Conservation (phyloP, 768 basidiomycete species). For the Tubosaeta sp. region DNA sequence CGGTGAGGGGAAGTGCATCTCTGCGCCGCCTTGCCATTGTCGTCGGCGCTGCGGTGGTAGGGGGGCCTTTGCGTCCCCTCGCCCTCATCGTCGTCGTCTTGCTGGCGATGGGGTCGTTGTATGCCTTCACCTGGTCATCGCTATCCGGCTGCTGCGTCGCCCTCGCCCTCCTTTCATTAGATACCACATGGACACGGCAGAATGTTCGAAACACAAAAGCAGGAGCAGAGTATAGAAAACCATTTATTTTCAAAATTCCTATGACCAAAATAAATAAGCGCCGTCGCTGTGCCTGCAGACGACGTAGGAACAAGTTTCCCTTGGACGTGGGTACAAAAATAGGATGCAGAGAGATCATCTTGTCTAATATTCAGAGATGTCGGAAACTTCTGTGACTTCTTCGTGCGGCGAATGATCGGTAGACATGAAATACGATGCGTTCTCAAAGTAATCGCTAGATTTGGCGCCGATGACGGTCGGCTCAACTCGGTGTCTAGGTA, state of each 20-base stretch:
- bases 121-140: too few species aligned
- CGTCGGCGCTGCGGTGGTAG: too few species aligned
- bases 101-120: too few species aligned
- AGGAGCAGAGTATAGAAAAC: neutral
- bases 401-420: constrained; percentile 22
- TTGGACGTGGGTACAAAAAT: constrained; percentile 3
- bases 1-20: too few species aligned
- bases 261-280: constrained; percentile 23
- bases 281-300: constrained; percentile 8
- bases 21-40: too few species aligned
- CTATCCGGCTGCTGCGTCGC: too few species aligned
- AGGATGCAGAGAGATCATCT: neutral
- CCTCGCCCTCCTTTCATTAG: too few species aligned
- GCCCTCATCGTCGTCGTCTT: too few species aligned
- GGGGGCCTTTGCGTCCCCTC: too few species aligned
- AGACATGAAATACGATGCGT: constrained; percentile 23
- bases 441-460: constrained; percentile 27
- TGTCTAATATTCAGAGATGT: constrained; percentile 31
- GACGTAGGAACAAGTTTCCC: constrained; percentile 14
- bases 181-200: neutral
- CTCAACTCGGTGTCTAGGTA: constrained; percentile 24
- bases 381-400: constrained; percentile 23
- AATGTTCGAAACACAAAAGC: neutral
- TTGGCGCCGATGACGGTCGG: constrained; percentile 31
- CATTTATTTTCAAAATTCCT: constrained; percentile 5